Evolutionary conservation across 192 early-diverging fungal genomes (phyloP), one percentile per base, ranked within the genome.

Genomic region (Entrophospora sp.): DNA sequence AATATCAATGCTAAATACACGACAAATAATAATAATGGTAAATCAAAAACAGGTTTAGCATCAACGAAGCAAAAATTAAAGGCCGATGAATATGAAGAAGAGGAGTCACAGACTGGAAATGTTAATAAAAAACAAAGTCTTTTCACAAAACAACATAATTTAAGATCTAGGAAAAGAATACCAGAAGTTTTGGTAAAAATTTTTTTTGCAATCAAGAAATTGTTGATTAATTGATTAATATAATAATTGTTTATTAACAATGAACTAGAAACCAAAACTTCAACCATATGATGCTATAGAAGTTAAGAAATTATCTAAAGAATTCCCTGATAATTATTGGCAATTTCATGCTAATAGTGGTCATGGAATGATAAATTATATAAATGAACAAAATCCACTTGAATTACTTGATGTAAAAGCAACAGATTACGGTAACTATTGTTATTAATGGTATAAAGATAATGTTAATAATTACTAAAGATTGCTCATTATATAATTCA

Each of bases 311-410:
- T 70, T 89, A 28, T 76, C 82, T 5, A 66, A 73, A 2, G 68
- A 75, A 35, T 80, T 87, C 27, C 89, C 85, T 5, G 86, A 88
- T 61, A 68, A 43, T 28, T 87, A 83, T 59, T 87, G 84, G 82
- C 69, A 71, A 44, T 68, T 69, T 45, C 78, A 84, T 69, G 81
- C 83, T 5, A 79, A 79, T 22, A 72, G 72, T 24, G 68, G 40
- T 10, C 65, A 71, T n/a, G 73, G 71, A 34, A 85, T 85, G 82
- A 81, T 90, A 45, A 68, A 73, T 43, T 65, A 68, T 53, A 89
- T 96, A 42, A 89, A 88, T 63, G 80, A 80, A 8, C 77, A 87
- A 30, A 76, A 90, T 42, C 85, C 83, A 22, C 77, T 96, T 24
- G 74, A 87, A 57, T 70, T 85, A 6, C 48, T 93, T 22, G 73